These are phyloP conservation scores for Pichia norvegensis DNA, from an alignment of 1,139 yeast genomes.

Conservation along the genomic window DNA sequence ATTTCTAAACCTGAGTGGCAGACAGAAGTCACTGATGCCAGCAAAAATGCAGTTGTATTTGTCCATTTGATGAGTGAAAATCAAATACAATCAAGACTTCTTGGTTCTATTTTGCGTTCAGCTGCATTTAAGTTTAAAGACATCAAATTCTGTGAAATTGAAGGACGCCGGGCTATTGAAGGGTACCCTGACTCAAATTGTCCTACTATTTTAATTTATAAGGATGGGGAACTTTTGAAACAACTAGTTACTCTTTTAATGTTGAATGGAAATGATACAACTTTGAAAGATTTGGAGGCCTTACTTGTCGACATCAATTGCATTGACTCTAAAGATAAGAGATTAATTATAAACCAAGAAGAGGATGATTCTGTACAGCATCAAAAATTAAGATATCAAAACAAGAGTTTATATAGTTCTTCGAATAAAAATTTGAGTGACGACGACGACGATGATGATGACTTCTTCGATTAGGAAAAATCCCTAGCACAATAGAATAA, in stretches of 20 bases:
- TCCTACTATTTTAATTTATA: constrained; percentile 82
- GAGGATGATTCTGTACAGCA: constrained; percentile 35
- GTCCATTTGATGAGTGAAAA: constrained; percentile 71
- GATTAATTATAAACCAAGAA: constrained; percentile 59
- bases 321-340: constrained; percentile 53
- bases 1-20: constrained; percentile 84
- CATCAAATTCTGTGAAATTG: constrained; percentile 83
- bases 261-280: constrained; percentile 78
- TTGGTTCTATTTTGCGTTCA: constrained; percentile 45
- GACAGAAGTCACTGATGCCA: constrained; percentile 76
- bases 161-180: constrained; percentile 83
- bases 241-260: constrained; percentile 74
- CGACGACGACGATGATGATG: constrained; percentile 42
- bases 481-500: constrained; percentile 65
- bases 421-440: constrained; percentile 27
- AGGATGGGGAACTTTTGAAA: constrained; percentile 64
- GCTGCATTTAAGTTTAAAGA: constrained; percentile 63
- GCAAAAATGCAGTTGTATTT: constrained; percentile 51
- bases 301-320: constrained; percentile 61
- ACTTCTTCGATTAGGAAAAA: constrained; percentile 32
- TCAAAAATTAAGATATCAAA: constrained; percentile 41
- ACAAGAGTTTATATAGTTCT: constrained; percentile 36
- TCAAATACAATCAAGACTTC: constrained; percentile 64
- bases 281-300: constrained; percentile 58
- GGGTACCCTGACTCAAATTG: constrained; percentile 83